Evolutionary conservation across 352 stramenopile genomes (phyloP), one percentile per base, ranked within the genome.

Genomic region (Pythium graminicola): DNA sequence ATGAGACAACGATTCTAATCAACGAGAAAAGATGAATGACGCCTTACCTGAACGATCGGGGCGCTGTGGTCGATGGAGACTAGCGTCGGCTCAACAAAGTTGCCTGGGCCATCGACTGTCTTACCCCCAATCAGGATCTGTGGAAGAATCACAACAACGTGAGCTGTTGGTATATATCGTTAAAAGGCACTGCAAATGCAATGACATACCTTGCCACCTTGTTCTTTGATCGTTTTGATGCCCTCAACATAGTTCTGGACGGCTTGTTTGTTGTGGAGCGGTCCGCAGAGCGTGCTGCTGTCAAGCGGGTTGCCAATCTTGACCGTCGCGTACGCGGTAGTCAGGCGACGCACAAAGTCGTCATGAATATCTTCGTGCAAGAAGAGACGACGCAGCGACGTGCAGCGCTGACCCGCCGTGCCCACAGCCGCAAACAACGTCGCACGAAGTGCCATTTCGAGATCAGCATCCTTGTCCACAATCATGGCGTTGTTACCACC

Each of bases 401-500:
- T 97, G 74, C 89, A 97, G 17, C 89, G 83, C 68, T 97, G 89
- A 26, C 89, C 89, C 28, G 89, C 89, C 9, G 89, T 97, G 42
- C 89, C 89, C 6, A 96, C 89, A 19, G 89, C 87, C 38, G 84
- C 94, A 66, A 97, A 97, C 11, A 97, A 65, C 31, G 76, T 93
- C 5, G 81, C 86, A 22, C 87, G 80, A 27, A 97, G 57, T 19
- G 89, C 89, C 78, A 97, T 90, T 57, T 96, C 82, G 17, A 95
- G 59, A 54, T 97, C 85, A 10, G 89, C 89, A 50, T 93, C 76
- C 62, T 90, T 77, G 66, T 95, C 81, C n/a, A 97, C 81, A 50
- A 97, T 95, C 76, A 96, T 96, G 11, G 89, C 89, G 57, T 97
- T 97, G 70, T 97, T 97, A 38, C 89, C 89, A 19, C 89, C 89